A percentile compares a stretch with the other conserved stretches of the same genome.
Evolutionary conservation across 257 asterid genomes (phyloP).

Genomic region (Striga asiatica): DNA sequence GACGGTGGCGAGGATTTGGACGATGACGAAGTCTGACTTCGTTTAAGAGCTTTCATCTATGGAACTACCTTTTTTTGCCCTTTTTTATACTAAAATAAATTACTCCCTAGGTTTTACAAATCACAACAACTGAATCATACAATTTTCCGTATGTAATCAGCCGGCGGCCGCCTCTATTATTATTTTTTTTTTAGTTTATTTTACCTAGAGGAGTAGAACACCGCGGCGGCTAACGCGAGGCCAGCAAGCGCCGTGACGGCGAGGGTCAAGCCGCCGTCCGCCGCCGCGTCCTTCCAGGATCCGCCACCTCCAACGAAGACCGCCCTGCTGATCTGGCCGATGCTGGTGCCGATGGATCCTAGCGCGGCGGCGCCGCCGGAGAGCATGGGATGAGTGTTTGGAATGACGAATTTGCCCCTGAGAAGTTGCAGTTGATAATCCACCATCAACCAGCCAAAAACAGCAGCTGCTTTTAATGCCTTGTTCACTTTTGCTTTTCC

Average conservation of each 20-base stretch:
- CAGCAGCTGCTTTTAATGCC: slow-evolving; percentile 21
- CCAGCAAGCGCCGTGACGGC: slow-evolving; percentile 76
- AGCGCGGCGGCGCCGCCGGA: slow-evolving; percentile 30
- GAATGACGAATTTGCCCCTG: slow-evolving; percentile 38
- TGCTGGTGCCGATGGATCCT: slow-evolving; percentile 27
- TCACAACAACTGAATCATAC: slow-evolving; percentile 21
- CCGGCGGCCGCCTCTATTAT: no score
- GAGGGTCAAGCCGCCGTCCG: slow-evolving; percentile 46
- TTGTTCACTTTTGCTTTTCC: slow-evolving; percentile 20
- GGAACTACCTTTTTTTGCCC: slow-evolving; percentile 9
- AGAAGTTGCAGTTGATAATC: slow-evolving; percentile 29
- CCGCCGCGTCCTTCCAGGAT: slow-evolving; percentile 32
- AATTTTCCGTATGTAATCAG: background rate
- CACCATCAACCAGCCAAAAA: slow-evolving; percentile 52
- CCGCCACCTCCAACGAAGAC: slow-evolving; percentile 24
- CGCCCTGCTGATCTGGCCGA: slow-evolving; percentile 29
- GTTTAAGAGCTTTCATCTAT: slow-evolving; percentile 88
- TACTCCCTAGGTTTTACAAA: slow-evolving; percentile 45
- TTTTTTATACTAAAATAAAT: slow-evolving; percentile 18
- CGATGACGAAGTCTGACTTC: slow-evolving; percentile 76
- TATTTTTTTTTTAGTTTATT: background rate
- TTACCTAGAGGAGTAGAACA: slow-evolving; percentile 51
- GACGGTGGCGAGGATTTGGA: slow-evolving; percentile 70
- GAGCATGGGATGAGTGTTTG: slow-evolving; percentile 26
- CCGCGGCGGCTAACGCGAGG: slow-evolving; percentile 67